Evolutionary conservation across 148 eudicot species (phyloP).

Genomic region (Rheum nobile): DNA sequence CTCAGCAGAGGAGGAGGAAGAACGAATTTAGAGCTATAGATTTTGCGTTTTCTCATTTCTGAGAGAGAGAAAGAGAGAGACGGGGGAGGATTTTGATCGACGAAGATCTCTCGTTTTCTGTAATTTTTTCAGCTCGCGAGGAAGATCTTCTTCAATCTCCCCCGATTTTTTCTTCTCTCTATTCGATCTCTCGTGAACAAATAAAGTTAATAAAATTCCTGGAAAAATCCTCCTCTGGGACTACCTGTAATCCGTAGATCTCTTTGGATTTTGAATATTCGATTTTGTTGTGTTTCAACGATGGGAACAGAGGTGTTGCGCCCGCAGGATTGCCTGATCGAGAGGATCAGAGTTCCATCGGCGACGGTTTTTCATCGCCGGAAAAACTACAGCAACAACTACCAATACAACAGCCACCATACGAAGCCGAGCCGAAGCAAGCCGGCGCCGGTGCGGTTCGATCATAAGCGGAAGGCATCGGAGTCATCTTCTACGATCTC

Average conservation of each 20-base stretch:
- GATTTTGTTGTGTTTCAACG: neutral
- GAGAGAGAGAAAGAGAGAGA: neutral
- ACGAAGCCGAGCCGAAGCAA: conserved; percentile 11
- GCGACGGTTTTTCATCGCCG: conserved; percentile 13
- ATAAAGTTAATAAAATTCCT: neutral
- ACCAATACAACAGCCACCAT: neutral
- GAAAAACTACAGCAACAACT: conserved; percentile 4
- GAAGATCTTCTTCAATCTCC: neutral
- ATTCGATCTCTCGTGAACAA: neutral
- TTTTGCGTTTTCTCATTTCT: neutral
- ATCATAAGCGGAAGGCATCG: conserved; percentile 10
- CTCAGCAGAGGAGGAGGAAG: conserved; percentile 8
- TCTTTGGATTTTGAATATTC: neutral
- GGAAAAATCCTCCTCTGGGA: neutral
- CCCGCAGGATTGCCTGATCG: conserved; percentile 25
- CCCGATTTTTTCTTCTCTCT: neutral
- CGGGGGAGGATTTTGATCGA: neutral
- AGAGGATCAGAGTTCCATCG: conserved; percentile 11
- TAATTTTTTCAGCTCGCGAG: neutral
- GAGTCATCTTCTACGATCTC: conserved; percentile 3
- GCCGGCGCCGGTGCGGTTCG: neutral
- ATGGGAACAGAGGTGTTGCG: conserved; percentile 39
- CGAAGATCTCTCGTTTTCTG: neutral
- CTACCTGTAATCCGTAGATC: neutral
- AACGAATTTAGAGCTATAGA: neutral